These are phyloP conservation scores for Dictyostelium firmibasis DNA, from an alignment of 78 protist genomes.

Conservation along the genomic window DNA sequence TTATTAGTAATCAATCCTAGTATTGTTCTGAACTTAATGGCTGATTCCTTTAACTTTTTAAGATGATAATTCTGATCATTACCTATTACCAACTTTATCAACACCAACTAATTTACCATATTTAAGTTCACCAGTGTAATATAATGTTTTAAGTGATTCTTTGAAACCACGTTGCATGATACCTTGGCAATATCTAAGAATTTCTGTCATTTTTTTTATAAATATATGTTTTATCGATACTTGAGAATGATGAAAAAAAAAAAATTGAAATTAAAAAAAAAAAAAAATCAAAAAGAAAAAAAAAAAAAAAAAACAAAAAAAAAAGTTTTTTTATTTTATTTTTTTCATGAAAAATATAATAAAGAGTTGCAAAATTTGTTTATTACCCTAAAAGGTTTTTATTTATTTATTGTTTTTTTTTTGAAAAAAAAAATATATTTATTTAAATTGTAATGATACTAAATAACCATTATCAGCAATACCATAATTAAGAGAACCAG, in stretches of 20 bases:
- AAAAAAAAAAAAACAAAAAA: too few relatives aligned
- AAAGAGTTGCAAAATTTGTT: too few relatives aligned
- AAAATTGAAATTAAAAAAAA: too few relatives aligned
- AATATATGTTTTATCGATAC: background rate
- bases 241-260: too few relatives aligned
- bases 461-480: background rate
- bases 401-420: background rate
- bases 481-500: background rate
- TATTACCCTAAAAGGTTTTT: too few relatives aligned
- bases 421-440: too few relatives aligned
- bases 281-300: too few relatives aligned
- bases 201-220: slow-evolving; percentile 44
- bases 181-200: slow-evolving; percentile 52
- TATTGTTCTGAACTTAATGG: background rate
- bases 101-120: slow-evolving; percentile 29
- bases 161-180: slow-evolving; percentile 49
- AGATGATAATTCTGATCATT: background rate
- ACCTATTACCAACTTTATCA: slow-evolving; percentile 55
- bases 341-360: too few relatives aligned
- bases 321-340: too few relatives aligned
- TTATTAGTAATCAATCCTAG: background rate
- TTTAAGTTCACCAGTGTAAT: slow-evolving; percentile 64
- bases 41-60: background rate
- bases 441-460: background rate
- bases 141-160: slow-evolving; percentile 35